Evolutionary conservation across 345 rosid species (phyloP), one percentile per base, ranked within the genome.

Genomic region (Aethionema arabicum): DNA sequence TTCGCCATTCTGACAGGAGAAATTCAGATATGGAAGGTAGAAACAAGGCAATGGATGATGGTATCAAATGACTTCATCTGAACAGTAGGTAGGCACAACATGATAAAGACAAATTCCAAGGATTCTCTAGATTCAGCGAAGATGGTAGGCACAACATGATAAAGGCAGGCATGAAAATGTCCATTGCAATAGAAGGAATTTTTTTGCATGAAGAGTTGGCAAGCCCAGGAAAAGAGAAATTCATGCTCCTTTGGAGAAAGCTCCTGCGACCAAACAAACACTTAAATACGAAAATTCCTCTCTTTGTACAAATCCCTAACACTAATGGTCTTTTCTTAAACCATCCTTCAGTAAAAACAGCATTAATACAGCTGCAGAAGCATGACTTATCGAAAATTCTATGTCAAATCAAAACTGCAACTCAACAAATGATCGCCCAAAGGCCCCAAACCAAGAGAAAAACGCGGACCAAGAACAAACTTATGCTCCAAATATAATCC

Each of bases 181-280:
- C 27, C 27, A 21, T 21, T 21, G 27, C 27, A 21, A 21, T 21
- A 21, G 27, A 21, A 59, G 45, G 45, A 79, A 76, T 72, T 67
- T 68, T 78, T 80, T 72, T 59, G 80, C 56, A 48, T 72, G 74
- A 68, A 76, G 74, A 73, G 72, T 9, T 46, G 87, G 61, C 74
- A 63, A 77, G 79, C 77, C 71, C 74, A 76, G 73, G 82, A 74
- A 82, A 82, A 76, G 40, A 72, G 78, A 81, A 85, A 81, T 80
- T 85, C 83, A 59, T 68, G 70, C 79, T 82, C 91, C 72, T 77
- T 76, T 77, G 83, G 70, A 75, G 73, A 59, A 8, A 54, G 81
- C 68, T 83, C 95, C 95, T 90, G 93, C 90, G 87, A 80, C 85
- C 82, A 90, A 90, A 85, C 78, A 90, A 90, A 85, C 84, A 74